Evolutionary conservation across 2,329 filamentous ascomycete species (phyloP), one percentile per base, ranked within the genome.

Genomic region (Drechslerella dactyloides): DNA sequence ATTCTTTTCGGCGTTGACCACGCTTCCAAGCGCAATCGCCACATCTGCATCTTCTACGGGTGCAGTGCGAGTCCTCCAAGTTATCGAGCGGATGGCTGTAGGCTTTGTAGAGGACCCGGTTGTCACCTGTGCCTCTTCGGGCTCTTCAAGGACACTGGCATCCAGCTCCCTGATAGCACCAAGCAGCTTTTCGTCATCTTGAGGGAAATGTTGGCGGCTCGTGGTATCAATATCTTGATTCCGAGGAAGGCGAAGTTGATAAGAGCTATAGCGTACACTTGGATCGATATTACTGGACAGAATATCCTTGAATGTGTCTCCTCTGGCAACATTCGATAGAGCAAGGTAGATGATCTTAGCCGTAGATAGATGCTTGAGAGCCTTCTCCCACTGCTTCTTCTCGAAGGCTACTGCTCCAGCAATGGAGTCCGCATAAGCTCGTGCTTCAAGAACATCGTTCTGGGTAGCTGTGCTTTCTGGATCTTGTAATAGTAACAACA

Each of bases 31-130:
- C 4, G 92, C 90, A 74, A 93, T 85, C 0, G 93, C 91, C 76
- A 97, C 96, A 55, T 91, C 89, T 24, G 93, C 93, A 80, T 99
- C 93, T 76, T 97, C 93, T 58, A 99, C 89, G 75, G 89, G 88
- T 15, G 97, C 93, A 73, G 89, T 89, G 46, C 93, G 86, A 8
- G 87, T 89, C 74, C 94, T 87, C 94, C 94, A 99, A 2, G 85
- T 88, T 66, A 99, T 88, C 8, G 74, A 75, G 24, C 73, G 59
- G 15, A 76, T 70, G 1, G 73, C 52, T 11, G 62, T 63, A 1
- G 87, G 90, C 76, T 88, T 88, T 37, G 65, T 52, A 0, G 91
- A 90, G 1, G 87, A 82, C 53, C 86, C 80, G 60, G 81, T 79
- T 8, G 80, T 77, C 15, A 82, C 80, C 42, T 84, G 79, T 30